Percentiles rank a stretch among this genome's conserved stretches.
Conservation (phyloP, 495 filamentous ascomycete genomes). For the Penicillium manginii region DNA sequence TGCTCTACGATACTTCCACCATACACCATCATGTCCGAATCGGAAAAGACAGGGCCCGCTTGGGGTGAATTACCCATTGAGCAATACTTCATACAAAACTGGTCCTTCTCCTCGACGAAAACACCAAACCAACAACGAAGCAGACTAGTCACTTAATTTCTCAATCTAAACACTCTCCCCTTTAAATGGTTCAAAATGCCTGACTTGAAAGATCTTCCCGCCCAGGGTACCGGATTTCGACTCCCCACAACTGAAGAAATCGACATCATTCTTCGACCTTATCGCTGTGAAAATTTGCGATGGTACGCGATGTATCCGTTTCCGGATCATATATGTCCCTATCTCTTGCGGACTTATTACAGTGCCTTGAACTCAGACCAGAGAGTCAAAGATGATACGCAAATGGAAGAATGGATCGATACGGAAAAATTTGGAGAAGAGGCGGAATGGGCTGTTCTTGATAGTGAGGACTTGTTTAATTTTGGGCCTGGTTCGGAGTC, state of each 20-base stretch:
- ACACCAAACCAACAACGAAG: conserved; percentile 7
- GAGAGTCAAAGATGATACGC: conserved; percentile 1
- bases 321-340: not conserved
- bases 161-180: not conserved
- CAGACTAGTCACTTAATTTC: conserved; percentile 1
- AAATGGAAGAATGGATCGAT: conserved; percentile 11
- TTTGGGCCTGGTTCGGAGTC: not conserved
- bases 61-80: conserved; percentile 8
- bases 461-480: conserved; percentile 12
- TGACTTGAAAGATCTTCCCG: not conserved
- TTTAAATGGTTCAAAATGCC: not conserved
- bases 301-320: conserved; percentile 1
- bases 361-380: conserved; percentile 4
- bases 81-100: conserved; percentile 12
- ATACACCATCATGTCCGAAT: not conserved
- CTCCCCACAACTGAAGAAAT: conserved; percentile 7
- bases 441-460: conserved; percentile 10
- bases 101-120: conserved; percentile 7
- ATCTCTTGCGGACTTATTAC: conserved; percentile 12
- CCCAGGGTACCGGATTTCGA: not conserved
- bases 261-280: conserved; percentile 8
- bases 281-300: not conserved
- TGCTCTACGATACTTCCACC: not conserved
- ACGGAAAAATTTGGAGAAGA: conserved; percentile 6
- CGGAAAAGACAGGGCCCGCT: not conserved